A percentile compares a stretch with the other conserved stretches of the same genome.
phyloP scores from a whole-genome alignment of 257 asterid genomes.

The Solanum pimpinellifolium region DNA sequence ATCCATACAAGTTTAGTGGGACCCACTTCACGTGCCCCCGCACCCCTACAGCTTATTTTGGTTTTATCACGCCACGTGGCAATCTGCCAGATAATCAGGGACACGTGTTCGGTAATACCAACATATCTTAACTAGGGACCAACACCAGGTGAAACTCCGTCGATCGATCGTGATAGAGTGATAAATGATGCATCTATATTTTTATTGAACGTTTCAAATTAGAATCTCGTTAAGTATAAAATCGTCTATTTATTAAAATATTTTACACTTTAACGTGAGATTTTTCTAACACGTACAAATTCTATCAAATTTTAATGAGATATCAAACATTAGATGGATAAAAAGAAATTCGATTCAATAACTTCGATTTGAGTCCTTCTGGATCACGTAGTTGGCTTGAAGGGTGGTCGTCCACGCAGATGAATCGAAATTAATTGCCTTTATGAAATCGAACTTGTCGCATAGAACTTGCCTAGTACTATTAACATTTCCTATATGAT shows the following conservation, averaged over 20 bases:
- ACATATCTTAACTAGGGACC: conserved; percentile 20
- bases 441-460: rapidly evolving
- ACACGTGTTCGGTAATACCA: conserved; percentile 19
- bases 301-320: too few species aligned
- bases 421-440: rapidly evolving
- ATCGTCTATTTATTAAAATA: too few species aligned
- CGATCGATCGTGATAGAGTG: too few species aligned
- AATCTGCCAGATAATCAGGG: background rate
- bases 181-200: too few species aligned
- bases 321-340: too few species aligned
- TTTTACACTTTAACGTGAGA: rapidly evolving
- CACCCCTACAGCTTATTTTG: background rate
- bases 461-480: too few species aligned
- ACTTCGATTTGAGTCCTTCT: too few species aligned
- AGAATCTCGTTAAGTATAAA: rapidly evolving
- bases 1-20: conserved; percentile 18
- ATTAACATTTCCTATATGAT: too few species aligned
- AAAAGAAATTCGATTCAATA: too few species aligned
- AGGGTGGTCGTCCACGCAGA: too few species aligned
- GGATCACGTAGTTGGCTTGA: rapidly evolving
- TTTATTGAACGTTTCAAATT: too few species aligned
- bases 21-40: conserved; percentile 43
- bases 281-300: too few species aligned
- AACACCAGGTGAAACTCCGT: conserved; percentile 22
- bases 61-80: conserved; percentile 16